Evolutionary conservation across 2,329 filamentous ascomycete genomes (phyloP).

Genomic region (Zymoseptoria passerinii): DNA sequence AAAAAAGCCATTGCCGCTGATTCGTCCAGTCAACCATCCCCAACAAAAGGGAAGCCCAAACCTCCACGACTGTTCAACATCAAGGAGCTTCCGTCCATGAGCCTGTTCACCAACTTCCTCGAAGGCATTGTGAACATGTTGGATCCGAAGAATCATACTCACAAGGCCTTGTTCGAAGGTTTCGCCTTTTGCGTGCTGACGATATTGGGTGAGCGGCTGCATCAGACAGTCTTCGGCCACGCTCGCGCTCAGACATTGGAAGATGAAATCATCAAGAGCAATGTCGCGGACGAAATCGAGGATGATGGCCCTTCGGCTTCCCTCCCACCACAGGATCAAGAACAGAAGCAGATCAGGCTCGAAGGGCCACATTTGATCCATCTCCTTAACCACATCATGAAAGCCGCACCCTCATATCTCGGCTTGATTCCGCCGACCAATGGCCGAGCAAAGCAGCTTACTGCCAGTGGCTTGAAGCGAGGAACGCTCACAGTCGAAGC

Average conservation of each 20-base stretch:
- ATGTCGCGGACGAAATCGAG: constrained; percentile 13
- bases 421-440: constrained; percentile 10
- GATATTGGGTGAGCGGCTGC: constrained; percentile 33
- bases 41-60: constrained; percentile 14
- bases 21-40: not conserved
- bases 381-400: constrained; percentile 34
- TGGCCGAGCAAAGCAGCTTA: constrained; percentile 22
- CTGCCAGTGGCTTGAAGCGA: constrained; percentile 24
- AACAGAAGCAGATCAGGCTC: constrained; percentile 21
- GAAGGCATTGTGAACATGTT: constrained; percentile 30
- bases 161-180: constrained; percentile 38
- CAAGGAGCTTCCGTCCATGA: constrained; percentile 16
- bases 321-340: constrained; percentile 1
- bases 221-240: constrained; percentile 32
- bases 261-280: constrained; percentile 17
- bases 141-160: constrained; percentile 28
- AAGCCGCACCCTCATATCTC: constrained; percentile 32
- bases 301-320: constrained; percentile 16
- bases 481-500: constrained; percentile 30
- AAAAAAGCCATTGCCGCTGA: constrained; percentile 17
- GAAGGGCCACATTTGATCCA: constrained; percentile 37
- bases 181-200: constrained; percentile 36
- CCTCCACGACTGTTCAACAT: constrained; percentile 10
- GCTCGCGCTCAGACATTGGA: constrained; percentile 16
- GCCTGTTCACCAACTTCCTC: constrained; percentile 29